Percentiles rank a stretch among this genome's conserved stretches.
phyloP scores from a whole-genome alignment of 805 yeast genomes.

The Monosporozyma aquatica region DNA sequence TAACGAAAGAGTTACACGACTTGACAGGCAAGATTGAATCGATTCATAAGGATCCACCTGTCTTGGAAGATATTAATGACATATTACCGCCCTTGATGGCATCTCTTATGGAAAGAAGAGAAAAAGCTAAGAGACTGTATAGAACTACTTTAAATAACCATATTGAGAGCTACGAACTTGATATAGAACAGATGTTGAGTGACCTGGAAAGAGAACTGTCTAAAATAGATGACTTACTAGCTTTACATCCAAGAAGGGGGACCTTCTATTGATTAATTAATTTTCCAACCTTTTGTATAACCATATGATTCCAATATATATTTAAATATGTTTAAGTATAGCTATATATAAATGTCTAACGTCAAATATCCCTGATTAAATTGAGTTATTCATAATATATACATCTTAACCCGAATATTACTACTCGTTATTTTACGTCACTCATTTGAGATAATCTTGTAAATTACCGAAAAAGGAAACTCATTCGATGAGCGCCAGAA shows the following conservation, averaged over 20 bases:
- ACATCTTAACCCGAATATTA: too few species aligned
- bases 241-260: conserved; percentile 16
- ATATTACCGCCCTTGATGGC: conserved; percentile 13
- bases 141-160: conserved; percentile 10
- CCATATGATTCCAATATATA: too few species aligned
- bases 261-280: conserved; percentile 7
- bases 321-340: too few species aligned
- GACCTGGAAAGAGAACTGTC: conserved; percentile 12
- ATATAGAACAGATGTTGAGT: conserved; percentile 9
- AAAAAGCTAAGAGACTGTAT: conserved; percentile 16
- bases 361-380: too few species aligned
- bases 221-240: conserved; percentile 12
- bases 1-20: conserved; percentile 11
- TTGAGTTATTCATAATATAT: too few species aligned
- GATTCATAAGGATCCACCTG: conserved; percentile 4
- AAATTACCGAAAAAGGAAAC: too few species aligned
- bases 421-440: too few species aligned
- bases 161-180: conserved; percentile 10
- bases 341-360: too few species aligned
- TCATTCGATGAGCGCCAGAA: too few species aligned
- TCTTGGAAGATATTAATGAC: background rate
- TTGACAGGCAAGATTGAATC: conserved; percentile 11
- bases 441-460: too few species aligned
- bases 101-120: conserved; percentile 12
- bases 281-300: too few species aligned